Conservation (phyloP, 768 basidiomycete species). For the Panus rudis region DNA sequence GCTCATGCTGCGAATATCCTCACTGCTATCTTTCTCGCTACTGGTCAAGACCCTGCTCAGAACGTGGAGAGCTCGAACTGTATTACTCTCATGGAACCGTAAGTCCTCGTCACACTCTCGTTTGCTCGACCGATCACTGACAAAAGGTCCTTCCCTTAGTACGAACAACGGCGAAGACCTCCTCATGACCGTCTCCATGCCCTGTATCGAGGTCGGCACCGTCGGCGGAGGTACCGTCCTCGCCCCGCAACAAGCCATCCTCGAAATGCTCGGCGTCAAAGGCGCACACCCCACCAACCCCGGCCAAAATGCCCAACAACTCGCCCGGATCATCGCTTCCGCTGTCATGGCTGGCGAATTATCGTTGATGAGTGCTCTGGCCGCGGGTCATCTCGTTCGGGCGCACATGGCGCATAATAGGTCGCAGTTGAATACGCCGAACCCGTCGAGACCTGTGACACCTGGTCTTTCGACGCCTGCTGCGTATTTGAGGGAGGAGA, state of each 20-base stretch:
- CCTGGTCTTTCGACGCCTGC: conserved; percentile 33
- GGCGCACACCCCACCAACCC: conserved; percentile 85
- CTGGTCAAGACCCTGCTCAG: conserved; percentile 98
- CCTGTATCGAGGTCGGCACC: conserved; percentile 98
- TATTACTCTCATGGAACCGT: conserved; percentile 99
- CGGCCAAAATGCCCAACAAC: conserved; percentile 81
- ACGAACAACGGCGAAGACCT: conserved; percentile 86
- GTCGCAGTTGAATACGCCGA: conserved; percentile 73
- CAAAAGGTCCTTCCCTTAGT: conserved; percentile 32
- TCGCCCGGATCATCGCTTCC: conserved; percentile 86
- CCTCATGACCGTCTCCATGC: conserved; percentile 93
- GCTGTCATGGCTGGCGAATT: conserved; percentile 98
- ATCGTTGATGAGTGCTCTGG: conserved; percentile 84
- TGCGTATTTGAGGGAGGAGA: no score
- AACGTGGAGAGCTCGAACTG: conserved; percentile 98
- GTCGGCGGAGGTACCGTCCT: conserved; percentile 95
- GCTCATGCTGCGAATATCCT: conserved; percentile 97
- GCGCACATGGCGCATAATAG: conserved; percentile 93
- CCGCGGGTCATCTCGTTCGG: conserved; percentile 89
- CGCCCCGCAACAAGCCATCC: conserved; percentile 79
- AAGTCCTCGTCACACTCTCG: conserved; percentile 30
- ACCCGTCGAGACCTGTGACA: conserved; percentile 49
- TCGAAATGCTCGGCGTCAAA: conserved; percentile 89
- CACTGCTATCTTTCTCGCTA: conserved; percentile 92
- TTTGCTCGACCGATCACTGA: neutral